Conservation (phyloP, 2,329 filamentous ascomycete genomes). For the Cladophialophora immunda region DNA sequence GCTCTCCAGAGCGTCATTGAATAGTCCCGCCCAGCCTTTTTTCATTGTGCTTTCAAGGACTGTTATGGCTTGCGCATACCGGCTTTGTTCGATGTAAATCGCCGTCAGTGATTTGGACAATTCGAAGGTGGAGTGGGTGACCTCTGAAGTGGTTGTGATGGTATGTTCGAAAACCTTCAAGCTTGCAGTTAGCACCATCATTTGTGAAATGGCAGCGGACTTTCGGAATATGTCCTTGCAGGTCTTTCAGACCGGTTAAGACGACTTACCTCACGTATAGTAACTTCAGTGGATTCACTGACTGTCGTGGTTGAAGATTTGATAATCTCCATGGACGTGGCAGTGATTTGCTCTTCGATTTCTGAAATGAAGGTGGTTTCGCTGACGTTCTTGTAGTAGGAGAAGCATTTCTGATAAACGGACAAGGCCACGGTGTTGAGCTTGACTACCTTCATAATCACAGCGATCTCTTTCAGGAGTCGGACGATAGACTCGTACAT, state of each 20-base stretch:
- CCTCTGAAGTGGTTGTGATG: conserved; percentile 47
- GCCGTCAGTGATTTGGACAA: conserved; percentile 25
- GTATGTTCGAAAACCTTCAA: conserved; percentile 52
- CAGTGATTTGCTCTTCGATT: conserved; percentile 55
- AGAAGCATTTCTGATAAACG: conserved; percentile 54
- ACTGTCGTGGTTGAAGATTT: conserved; percentile 51
- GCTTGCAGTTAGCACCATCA: neutral
- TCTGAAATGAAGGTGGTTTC: conserved; percentile 50
- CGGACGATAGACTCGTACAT: conserved; percentile 50
- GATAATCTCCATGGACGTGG: conserved; percentile 52
- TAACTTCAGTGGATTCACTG: conserved; percentile 52
- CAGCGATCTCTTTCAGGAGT: conserved; percentile 53
- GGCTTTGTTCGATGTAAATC: conserved; percentile 56
- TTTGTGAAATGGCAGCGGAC: neutral
- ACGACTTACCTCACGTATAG: conserved; percentile 47
- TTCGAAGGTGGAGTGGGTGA: conserved; percentile 50
- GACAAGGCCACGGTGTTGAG: conserved; percentile 55
- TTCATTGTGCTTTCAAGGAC: conserved; percentile 57
- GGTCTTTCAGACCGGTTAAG: neutral
- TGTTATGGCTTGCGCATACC: conserved; percentile 57
- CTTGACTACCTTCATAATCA: conserved; percentile 57
- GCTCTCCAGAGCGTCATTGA: conserved; percentile 55
- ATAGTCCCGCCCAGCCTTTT: conserved; percentile 57
- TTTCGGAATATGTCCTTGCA: neutral
- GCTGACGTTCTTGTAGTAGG: conserved; percentile 44